These are phyloP conservation scores for Linnemannia elongata DNA, from an alignment of 192 early-diverging fungal genomes.

Conservation along the genomic window DNA sequence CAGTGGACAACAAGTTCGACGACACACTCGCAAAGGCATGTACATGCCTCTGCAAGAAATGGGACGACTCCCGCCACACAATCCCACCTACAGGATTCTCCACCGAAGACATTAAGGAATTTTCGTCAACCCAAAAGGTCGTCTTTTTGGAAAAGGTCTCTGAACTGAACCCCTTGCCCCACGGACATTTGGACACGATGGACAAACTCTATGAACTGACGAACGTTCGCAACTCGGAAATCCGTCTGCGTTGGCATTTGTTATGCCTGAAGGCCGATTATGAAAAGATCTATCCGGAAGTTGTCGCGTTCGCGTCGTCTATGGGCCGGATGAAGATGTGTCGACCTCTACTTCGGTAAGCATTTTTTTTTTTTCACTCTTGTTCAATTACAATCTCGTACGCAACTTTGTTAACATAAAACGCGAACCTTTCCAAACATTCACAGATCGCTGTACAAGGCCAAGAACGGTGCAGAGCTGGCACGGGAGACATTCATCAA, in stretches of 20 bases:
- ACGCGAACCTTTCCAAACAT: neutral
- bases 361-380: neutral
- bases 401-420: neutral
- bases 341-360: constrained; percentile 79
- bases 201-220: constrained; percentile 83
- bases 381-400: too few species aligned
- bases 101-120: constrained; percentile 69
- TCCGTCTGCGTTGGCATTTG: constrained; percentile 88
- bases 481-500: constrained; percentile 86
- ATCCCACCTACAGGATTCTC: constrained; percentile 62
- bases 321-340: constrained; percentile 97
- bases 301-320: constrained; percentile 82
- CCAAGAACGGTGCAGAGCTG: constrained; percentile 78
- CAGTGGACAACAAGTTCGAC: constrained; percentile 87
- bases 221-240: constrained; percentile 83
- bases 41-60: constrained; percentile 71
- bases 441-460: constrained; percentile 70
- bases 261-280: constrained; percentile 82
- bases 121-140: constrained; percentile 78
- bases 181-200: constrained; percentile 71
- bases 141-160: constrained; percentile 87
- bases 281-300: constrained; percentile 79
- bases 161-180: constrained; percentile 65
- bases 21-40: constrained; percentile 84
- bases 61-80: constrained; percentile 70